Percentiles rank a stretch among this genome's conserved stretches.
Conservation (phyloP, 1,284 basidiomycete species). For the Sporisorium exsertum region DNA sequence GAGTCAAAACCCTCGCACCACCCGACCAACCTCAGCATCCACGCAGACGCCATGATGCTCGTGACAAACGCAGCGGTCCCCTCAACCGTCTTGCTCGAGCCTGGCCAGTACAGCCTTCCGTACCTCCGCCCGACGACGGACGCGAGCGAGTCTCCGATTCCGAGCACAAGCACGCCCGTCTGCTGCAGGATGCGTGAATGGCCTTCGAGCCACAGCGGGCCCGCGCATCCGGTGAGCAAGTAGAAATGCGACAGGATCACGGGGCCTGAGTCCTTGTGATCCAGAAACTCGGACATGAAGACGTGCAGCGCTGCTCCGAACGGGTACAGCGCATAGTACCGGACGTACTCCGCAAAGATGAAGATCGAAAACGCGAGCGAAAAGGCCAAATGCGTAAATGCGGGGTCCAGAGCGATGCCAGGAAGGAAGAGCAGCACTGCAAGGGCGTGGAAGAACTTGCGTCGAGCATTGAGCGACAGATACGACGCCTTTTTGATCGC, state of each 20-base stretch:
- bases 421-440: constrained; percentile 96
- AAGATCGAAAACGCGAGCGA: constrained; percentile 74
- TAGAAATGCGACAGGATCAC: constrained; percentile 98
- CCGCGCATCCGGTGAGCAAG: constrained; percentile 91
- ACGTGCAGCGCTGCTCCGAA: constrained; percentile 92
- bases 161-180: constrained; percentile 90
- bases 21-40: constrained; percentile 79
- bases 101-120: constrained; percentile 85
- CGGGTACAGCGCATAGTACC: constrained; percentile 98
- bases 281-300: constrained; percentile 94
- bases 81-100: constrained; percentile 88
- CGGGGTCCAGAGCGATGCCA: constrained; percentile 90
- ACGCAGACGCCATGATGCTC: constrained; percentile 79
- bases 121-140: constrained; percentile 89
- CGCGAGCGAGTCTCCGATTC: constrained; percentile 92
- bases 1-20: constrained; percentile 52
- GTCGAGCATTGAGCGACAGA: constrained; percentile 87
- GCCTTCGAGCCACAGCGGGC: constrained; percentile 91
- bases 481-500: constrained; percentile 55
- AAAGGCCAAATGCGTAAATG: constrained; percentile 93
- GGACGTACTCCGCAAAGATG: constrained; percentile 66
- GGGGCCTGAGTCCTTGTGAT: constrained; percentile 93
- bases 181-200: constrained; percentile 72
- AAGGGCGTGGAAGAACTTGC: constrained; percentile 96
- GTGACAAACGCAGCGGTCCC: constrained; percentile 84